Evolutionary conservation across 257 asterid genomes (phyloP), one percentile per base, ranked within the genome.

Genomic region (Salvia miltiorrhiza): DNA sequence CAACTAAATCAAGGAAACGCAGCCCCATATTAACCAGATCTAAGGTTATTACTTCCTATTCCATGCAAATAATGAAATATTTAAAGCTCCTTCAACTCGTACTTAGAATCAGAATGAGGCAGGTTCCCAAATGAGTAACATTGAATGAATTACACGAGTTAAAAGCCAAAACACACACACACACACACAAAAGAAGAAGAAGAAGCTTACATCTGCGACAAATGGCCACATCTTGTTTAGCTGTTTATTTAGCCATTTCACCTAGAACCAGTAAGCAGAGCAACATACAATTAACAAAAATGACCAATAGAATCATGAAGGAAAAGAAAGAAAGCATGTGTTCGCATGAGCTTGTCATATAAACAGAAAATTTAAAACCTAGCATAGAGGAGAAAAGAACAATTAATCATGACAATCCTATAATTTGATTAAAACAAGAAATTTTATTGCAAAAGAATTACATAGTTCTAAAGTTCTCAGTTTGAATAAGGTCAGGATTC

Each of bases 191-290:
- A 30, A 60, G 10, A 39, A 58, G 64, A 69, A 44, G 21, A 56
- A 47, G 75, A 77, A 77, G 65, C 96, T 87, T 89, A 94, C 99
- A 82, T 91, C 99, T 52, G 99, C 99, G 50, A 94, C 82, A 77
- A 73, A 94, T 59, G 99, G 99, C 99, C 99, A 94, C 71, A 94
- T 75, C 73, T 94, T 94, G 72, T 82, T 73, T 77, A 94, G 83
- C 43, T 91, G 98, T 77, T 83, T 89, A 85, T 94, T 94, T 72
- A 94, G 86, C 99, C 99, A 94, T 74, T 94, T 94, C 73, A 89
- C 99, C 99, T 94, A 90, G 76, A 84, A 82, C 43, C 41, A 35
- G 68, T 14, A 16, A 56, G 64, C 44, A 50, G 33, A 71, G 49
- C 23, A 82, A 16, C 47, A 70, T 24, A 54, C 40, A 23, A 52